These are phyloP conservation scores for Skeletonema costatum DNA, from an alignment of 108 stramenopile genomes.

Conservation along the genomic window DNA sequence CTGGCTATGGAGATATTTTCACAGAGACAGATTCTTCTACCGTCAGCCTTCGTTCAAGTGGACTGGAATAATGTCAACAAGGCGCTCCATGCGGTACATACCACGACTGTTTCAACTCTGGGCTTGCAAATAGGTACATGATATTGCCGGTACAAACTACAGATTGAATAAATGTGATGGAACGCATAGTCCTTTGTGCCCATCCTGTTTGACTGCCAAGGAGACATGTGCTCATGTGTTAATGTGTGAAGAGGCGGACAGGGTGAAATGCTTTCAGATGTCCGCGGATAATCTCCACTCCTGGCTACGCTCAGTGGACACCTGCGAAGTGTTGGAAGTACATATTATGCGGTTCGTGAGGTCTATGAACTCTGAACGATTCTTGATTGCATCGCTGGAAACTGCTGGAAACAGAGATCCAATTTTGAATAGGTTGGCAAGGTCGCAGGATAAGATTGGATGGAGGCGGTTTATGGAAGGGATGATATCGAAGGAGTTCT, in stretches of 20 bases:
- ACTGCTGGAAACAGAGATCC: too few species aligned
- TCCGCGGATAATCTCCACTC: not conserved
- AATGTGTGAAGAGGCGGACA: not conserved
- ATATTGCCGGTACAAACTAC: constrained; percentile 9
- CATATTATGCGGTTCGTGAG: not conserved
- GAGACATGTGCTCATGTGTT: constrained; percentile 13
- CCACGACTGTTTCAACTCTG: constrained; percentile 19
- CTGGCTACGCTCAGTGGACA: not conserved
- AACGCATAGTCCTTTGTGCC: not conserved
- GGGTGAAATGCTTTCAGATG: not conserved
- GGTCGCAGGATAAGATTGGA: too few species aligned
- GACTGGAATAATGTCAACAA: constrained; percentile 10
- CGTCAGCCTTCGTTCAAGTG: not conserved
- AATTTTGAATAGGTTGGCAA: too few species aligned
- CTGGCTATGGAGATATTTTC: not conserved
- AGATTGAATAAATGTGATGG: not conserved
- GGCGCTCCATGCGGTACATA: not conserved
- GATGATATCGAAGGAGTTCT: too few species aligned
- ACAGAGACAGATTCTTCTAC: not conserved
- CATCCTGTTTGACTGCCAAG: not conserved
- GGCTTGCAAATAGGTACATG: constrained; percentile 12
- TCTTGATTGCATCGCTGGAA: not conserved
- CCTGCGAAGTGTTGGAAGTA: not conserved
- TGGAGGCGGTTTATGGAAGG: too few species aligned
- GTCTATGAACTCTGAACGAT: not conserved